Evolutionary conservation across 2,329 filamentous ascomycete genomes (phyloP).

Genomic region (Colletotrichum cordylinicola): DNA sequence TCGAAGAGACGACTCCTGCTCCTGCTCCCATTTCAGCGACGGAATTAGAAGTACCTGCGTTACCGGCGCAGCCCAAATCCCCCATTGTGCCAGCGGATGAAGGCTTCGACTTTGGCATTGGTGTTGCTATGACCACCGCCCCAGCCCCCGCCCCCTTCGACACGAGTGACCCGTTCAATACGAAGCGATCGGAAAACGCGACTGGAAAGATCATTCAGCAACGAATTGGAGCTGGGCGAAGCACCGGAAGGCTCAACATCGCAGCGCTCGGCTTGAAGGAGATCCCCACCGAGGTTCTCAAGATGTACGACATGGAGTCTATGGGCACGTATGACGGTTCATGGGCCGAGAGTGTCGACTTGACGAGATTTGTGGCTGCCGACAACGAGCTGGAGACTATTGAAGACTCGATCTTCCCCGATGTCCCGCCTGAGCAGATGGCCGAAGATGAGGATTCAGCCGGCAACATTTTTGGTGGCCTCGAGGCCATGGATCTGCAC

Average conservation of each 20-base stretch:
- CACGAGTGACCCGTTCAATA: constrained; percentile 71
- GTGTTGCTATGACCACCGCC: constrained; percentile 5
- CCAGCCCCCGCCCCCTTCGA: constrained; percentile 4
- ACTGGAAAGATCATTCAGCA: constrained; percentile 74
- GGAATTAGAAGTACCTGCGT: not conserved
- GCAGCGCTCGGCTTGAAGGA: constrained; percentile 80
- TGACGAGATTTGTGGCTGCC: constrained; percentile 83
- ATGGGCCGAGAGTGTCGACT: constrained; percentile 92
- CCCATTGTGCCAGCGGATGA: constrained; percentile 52
- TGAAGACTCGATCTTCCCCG: constrained; percentile 79
- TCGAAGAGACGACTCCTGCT: not conserved
- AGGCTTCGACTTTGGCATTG: constrained; percentile 52
- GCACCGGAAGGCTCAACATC: constrained; percentile 85
- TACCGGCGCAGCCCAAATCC: constrained; percentile 5
- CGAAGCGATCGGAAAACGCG: constrained; percentile 60
- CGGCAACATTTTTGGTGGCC: constrained; percentile 79
- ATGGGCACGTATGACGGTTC: constrained; percentile 67
- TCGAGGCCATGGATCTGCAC: constrained; percentile 85
- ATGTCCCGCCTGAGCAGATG: constrained; percentile 62
- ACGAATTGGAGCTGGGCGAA: constrained; percentile 74
- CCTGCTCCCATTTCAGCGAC: not conserved
- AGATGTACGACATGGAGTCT: constrained; percentile 86
- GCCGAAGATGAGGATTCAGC: constrained; percentile 69
- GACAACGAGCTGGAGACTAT: constrained; percentile 86
- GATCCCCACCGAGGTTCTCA: constrained; percentile 82